A percentile compares a stretch with the other conserved stretches of the same genome.
These are phyloP conservation scores for Microsporum canis DNA, from an alignment of 2,329 filamentous ascomycete genomes.

Conservation along the genomic window DNA sequence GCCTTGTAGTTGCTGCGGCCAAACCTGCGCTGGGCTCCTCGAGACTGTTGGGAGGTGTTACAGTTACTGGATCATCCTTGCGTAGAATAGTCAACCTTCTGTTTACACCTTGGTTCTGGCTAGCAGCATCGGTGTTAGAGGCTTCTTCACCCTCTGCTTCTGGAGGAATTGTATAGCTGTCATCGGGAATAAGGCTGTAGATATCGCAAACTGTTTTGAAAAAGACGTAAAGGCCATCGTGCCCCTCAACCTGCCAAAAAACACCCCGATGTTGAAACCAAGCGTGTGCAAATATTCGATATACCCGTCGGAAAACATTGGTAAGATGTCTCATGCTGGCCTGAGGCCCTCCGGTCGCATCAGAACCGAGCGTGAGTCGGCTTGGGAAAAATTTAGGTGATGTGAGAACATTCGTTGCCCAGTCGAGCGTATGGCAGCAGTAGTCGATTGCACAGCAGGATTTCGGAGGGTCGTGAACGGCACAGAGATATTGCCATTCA, in stretches of 20 bases:
- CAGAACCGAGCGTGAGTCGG: slow-evolving; percentile 52
- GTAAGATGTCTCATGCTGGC: slow-evolving; percentile 57
- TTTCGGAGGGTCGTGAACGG: slow-evolving; percentile 92
- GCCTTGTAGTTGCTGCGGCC: slow-evolving; percentile 55
- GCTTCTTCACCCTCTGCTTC: slow-evolving; percentile 65
- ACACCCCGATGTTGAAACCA: slow-evolving; percentile 96
- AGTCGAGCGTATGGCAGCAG: slow-evolving; percentile 96
- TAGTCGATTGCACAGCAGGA: slow-evolving; percentile 98
- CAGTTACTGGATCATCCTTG: slow-evolving; percentile 30
- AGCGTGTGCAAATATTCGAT: slow-evolving; percentile 94
- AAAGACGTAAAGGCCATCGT: slow-evolving; percentile 86
- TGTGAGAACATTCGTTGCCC: slow-evolving; percentile 88
- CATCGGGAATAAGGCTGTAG: slow-evolving; percentile 77
- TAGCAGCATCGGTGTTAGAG: neutral
- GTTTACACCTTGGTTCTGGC: slow-evolving; percentile 11
- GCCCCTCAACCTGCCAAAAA: slow-evolving; percentile 85
- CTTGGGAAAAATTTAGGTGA: slow-evolving; percentile 93
- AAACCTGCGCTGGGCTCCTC: neutral
- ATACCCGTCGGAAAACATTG: slow-evolving; percentile 87
- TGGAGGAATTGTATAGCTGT: slow-evolving; percentile 89
- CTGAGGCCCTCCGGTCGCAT: slow-evolving; percentile 32
- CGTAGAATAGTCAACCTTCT: slow-evolving; percentile 22
- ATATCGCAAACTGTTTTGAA: slow-evolving; percentile 96
- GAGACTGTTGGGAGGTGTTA: slow-evolving; percentile 16
- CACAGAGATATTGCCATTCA: slow-evolving; percentile 98